These are phyloP conservation scores for Crassisporium funariophilum DNA, from an alignment of 768 basidiomycete genomes.

Conservation along the genomic window DNA sequence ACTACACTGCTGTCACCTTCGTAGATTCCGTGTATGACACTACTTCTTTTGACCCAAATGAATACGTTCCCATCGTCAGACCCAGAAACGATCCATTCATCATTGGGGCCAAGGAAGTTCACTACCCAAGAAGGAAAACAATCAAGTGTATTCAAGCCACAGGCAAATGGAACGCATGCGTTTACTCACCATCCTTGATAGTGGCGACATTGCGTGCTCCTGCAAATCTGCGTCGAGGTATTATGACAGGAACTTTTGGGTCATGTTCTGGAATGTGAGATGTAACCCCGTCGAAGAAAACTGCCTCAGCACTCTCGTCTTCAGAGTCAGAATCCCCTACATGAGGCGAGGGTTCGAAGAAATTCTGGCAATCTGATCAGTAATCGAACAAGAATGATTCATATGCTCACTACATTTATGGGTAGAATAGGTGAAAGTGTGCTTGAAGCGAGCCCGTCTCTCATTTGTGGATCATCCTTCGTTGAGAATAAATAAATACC, in stretches of 20 bases:
- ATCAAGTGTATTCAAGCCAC: not conserved
- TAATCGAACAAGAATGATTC: conserved; percentile 12
- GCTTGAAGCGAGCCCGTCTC: conserved; percentile 19
- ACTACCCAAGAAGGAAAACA: conserved; percentile 43
- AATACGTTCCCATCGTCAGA: conserved; percentile 90
- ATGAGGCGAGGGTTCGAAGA: too few species aligned
- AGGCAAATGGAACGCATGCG: not conserved
- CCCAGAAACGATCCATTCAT: conserved; percentile 80
- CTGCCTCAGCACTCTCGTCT: conserved; percentile 7
- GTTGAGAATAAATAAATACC: conserved; percentile 76
- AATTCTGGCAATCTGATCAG: conserved; percentile 1
- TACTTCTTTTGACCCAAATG: conserved; percentile 76
- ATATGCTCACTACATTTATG: conserved; percentile 25
- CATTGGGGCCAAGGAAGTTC: conserved; percentile 78
- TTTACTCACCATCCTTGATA: conserved; percentile 84
- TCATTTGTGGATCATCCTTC: conserved; percentile 52
- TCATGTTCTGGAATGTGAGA: conserved; percentile 16
- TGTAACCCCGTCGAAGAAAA: conserved; percentile 4
- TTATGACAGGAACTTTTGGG: conserved; percentile 51
- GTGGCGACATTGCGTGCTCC: conserved; percentile 83
- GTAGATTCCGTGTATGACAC: conserved; percentile 69
- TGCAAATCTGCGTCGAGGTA: conserved; percentile 62
- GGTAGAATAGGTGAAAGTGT: conserved; percentile 32
- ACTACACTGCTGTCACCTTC: conserved; percentile 84
- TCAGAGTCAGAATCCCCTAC: too few species aligned